Evolutionary conservation across 306 rosid species (phyloP).

Genomic region (Casuarina cunninghamiana): DNA sequence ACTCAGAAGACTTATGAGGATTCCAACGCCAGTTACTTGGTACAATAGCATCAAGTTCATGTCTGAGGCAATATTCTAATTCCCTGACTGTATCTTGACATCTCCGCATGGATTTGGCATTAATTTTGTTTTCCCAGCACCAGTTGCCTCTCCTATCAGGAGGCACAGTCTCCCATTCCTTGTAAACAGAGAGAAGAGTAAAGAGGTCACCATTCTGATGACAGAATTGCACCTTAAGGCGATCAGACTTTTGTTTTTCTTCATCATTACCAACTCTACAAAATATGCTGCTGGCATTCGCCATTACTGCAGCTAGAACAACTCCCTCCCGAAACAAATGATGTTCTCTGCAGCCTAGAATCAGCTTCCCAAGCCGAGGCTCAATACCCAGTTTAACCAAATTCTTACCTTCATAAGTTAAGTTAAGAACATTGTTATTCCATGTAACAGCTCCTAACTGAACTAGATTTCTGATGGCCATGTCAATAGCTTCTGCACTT

Average conservation of each 20-base stretch:
- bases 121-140: constrained; percentile 97
- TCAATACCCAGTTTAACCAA: constrained; percentile 87
- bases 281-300: constrained; percentile 85
- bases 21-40: constrained; percentile 81
- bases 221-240: constrained; percentile 86
- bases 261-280: constrained; percentile 82
- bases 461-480: constrained; percentile 77
- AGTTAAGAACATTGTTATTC: constrained; percentile 41
- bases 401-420: constrained; percentile 64
- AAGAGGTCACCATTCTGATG: constrained; percentile 91
- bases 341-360: constrained; percentile 58
- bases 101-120: constrained; percentile 91
- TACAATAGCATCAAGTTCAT: constrained; percentile 52
- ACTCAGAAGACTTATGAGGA: constrained; percentile 44
- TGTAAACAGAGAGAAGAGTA: constrained; percentile 87
- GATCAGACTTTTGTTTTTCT: constrained; percentile 77
- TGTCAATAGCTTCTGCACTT: constrained; percentile 71
- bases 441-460: constrained; percentile 66
- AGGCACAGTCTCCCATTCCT: constrained; percentile 71
- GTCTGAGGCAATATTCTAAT: constrained; percentile 68
- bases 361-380: constrained; percentile 93
- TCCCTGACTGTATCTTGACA: constrained; percentile 78
- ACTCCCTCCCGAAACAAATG: constrained; percentile 75
- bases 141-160: constrained; percentile 55
- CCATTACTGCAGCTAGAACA: constrained; percentile 87